A percentile compares a stretch with the other conserved stretches of the same genome.
Evolutionary conservation across 805 yeast genomes (phyloP).

Genomic region (Jamesozyma spencerorum): DNA sequence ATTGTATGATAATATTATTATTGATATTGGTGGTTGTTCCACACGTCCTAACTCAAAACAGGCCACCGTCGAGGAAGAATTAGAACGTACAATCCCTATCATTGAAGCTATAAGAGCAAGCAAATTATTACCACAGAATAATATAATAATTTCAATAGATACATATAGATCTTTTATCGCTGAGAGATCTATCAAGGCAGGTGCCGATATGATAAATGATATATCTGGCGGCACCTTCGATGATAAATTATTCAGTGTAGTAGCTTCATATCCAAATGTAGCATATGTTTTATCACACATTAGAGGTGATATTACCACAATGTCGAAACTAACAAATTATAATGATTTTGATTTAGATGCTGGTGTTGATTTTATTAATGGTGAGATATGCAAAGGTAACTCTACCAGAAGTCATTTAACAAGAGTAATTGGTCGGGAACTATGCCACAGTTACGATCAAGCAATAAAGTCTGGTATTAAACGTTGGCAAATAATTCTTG

Average conservation of each 20-base stretch:
- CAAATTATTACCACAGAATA: slow-evolving; percentile 28
- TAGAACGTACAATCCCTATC: slow-evolving; percentile 60
- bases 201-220: slow-evolving; percentile 90
- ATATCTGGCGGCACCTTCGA: slow-evolving; percentile 76
- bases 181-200: slow-evolving; percentile 51
- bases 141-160: slow-evolving; percentile 67
- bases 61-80: slow-evolving; percentile 56
- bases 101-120: slow-evolving; percentile 49
- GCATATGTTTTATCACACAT: slow-evolving; percentile 80
- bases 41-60: slow-evolving; percentile 78
- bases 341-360: slow-evolving; percentile 19
- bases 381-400: not conserved
- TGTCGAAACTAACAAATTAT: slow-evolving; percentile 55
- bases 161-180: slow-evolving; percentile 80
- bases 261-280: slow-evolving; percentile 54
- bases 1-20: slow-evolving; percentile 33
- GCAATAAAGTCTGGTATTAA: slow-evolving; percentile 58
- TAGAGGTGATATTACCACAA: slow-evolving; percentile 70
- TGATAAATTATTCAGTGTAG: slow-evolving; percentile 51
- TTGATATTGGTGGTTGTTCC: slow-evolving; percentile 92
- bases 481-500: slow-evolving; percentile 86
- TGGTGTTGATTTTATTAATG: slow-evolving; percentile 14
- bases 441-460: slow-evolving; percentile 42
- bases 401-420: slow-evolving; percentile 29
- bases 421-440: slow-evolving; percentile 56